Evolutionary conservation across 2,329 filamentous ascomycete species (phyloP), one percentile per base, ranked within the genome.

Genomic region (Dactylellina cionopaga): DNA sequence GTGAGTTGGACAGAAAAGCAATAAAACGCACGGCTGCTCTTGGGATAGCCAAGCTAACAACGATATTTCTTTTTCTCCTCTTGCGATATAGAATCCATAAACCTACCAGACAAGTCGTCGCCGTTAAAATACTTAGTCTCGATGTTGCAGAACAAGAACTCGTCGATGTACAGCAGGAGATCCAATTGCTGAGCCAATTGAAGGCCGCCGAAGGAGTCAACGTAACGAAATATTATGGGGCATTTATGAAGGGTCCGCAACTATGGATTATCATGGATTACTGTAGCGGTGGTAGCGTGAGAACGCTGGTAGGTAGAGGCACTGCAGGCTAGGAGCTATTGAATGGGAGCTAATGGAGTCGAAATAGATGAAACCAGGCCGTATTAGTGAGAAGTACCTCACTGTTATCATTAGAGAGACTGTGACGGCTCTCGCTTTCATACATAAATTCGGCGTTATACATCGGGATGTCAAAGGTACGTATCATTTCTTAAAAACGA

Each of bases 231-330:
- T 89, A 94, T 55, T 88, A 93, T 76, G 91, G 93, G 75, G 90
- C 90, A 3, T 84, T 93, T 17, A 88, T 90, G 6, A 87, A 94
- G 35, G 90, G 90, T 41, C 88, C 90, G 76, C 87, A 91, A 71
- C 89, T 96, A 82, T 96, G 92, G 92, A 91, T 95, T 83, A 87
- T 95, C 63, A 93, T 90, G 69, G 91, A 95, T 81, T 92, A 93
- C 80, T 93, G 91, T 77, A 90, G 90, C 4, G 92, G 92, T 74
- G 92, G 92, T 51, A 95, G 91, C 79, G 89, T 96, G 79, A 89
- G 86, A 75, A 93, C 85, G 73, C 85, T 86, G 81, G 85, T 77
- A 82, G 83, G 74, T 79, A 82, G 35, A 82, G 83, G 74, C 79
- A 49, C 15, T 10, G 19, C 19, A 13, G 33, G 81, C 63, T 81